Percentiles rank a stretch among this genome's conserved stretches.
phyloP scores from a whole-genome alignment of 257 asterid species.

The Agastache rugosa region DNA sequence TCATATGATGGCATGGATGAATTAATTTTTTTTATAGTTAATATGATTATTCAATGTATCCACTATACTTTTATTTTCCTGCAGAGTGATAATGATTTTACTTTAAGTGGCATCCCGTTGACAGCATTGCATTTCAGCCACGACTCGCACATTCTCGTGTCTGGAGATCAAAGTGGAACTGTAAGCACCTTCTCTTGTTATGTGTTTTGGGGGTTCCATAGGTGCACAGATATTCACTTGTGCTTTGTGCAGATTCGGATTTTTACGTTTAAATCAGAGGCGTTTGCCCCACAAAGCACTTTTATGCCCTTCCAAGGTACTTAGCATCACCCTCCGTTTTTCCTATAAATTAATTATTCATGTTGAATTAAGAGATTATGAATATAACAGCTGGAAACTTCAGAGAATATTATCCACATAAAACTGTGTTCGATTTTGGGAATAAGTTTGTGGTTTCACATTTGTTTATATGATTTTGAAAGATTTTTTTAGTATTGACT shows the following conservation, averaged over 20 bases:
- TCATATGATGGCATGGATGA: no score
- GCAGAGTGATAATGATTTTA: constrained; percentile 81
- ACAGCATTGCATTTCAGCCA: constrained; percentile 64
- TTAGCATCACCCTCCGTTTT: background rate
- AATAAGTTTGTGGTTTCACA: no score
- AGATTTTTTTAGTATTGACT: background rate
- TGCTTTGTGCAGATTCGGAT: constrained; percentile 72
- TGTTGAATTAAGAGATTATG: no score
- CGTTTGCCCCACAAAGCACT: constrained; percentile 69
- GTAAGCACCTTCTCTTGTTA: constrained; percentile 48
- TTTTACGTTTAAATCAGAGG: constrained; percentile 70
- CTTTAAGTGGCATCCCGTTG: constrained; percentile 75
- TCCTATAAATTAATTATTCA: background rate
- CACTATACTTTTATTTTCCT: constrained; percentile 20
- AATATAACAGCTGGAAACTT: no score
- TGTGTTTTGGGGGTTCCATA: constrained; percentile 4
- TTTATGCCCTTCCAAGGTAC: constrained; percentile 81
- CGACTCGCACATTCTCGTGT: constrained; percentile 62
- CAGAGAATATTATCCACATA: no score
- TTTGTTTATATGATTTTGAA: no score
- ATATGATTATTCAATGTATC: background rate
- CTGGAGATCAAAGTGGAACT: constrained; percentile 93
- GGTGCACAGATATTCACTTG: constrained; percentile 25
- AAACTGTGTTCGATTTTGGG: no score
- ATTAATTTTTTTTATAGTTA: no score